phyloP scores from a whole-genome alignment of 2,329 filamentous ascomycete species.

The Monilinia fructicola region DNA sequence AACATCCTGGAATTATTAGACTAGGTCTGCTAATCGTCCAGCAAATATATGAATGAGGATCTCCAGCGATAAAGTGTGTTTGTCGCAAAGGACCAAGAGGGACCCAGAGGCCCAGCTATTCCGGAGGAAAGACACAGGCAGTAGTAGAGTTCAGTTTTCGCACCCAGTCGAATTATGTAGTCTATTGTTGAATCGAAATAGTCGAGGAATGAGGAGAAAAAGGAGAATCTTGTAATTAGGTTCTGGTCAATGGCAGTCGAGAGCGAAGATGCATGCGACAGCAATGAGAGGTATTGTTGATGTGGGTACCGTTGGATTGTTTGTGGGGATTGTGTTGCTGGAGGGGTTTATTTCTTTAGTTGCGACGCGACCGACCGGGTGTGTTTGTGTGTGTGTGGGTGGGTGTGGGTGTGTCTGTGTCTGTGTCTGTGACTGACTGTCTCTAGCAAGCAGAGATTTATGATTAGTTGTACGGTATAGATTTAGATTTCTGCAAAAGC shows the following conservation, averaged over 20 bases:
- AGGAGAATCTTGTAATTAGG: background rate
- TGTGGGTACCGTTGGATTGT: conserved; percentile 22
- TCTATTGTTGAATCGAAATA: background rate
- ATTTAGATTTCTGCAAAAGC: conserved; percentile 1
- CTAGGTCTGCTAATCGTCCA: conserved; percentile 28
- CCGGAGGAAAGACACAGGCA: conserved; percentile 25
- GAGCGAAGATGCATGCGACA: conserved; percentile 21
- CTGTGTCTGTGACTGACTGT: too few species aligned
- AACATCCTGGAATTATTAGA: conserved; percentile 31
- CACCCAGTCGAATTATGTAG: conserved; percentile 16
- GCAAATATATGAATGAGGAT: conserved; percentile 20
- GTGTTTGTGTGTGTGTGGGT: background rate
- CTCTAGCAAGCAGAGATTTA: conserved; percentile 1
- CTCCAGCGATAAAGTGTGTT: conserved; percentile 25
- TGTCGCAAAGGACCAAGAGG: conserved; percentile 24
- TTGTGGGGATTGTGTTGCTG: conserved; percentile 16
- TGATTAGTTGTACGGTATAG: background rate
- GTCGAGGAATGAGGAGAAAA: background rate
- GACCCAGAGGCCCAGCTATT: conserved; percentile 25
- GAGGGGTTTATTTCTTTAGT: conserved; percentile 18
- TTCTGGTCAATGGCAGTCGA: conserved; percentile 4
- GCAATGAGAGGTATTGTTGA: conserved; percentile 22
- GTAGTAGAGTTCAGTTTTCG: conserved; percentile 17
- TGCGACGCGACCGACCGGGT: conserved; percentile 18
- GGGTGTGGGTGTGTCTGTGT: background rate